These are phyloP conservation scores for Choiromyces venosus DNA, from an alignment of 495 filamentous ascomycete species.

Conservation along the genomic window DNA sequence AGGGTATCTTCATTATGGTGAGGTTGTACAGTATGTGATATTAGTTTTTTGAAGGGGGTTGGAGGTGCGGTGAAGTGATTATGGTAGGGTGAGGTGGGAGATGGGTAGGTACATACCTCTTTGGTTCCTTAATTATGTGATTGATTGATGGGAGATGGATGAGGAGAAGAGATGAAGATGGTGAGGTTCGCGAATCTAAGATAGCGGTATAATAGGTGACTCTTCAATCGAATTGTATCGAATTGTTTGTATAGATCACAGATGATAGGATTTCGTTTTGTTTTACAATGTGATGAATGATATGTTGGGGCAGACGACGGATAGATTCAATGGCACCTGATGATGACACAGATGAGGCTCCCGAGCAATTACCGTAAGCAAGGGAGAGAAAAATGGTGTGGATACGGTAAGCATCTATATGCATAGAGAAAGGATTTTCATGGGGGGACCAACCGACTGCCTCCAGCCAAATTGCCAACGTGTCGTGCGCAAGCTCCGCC, in stretches of 20 bases:
- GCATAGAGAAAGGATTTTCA: neutral
- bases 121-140: neutral
- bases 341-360: constrained; percentile 2
- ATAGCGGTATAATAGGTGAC: neutral
- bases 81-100: neutral
- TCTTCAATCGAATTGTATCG: neutral
- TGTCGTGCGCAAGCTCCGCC: constrained; percentile 27
- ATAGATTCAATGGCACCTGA: neutral
- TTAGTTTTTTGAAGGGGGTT: neutral
- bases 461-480: constrained; percentile 25
- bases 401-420: neutral
- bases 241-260: neutral
- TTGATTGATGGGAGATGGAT: neutral
- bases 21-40: neutral
- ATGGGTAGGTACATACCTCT: neutral
- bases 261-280: neutral
- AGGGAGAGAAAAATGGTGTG: neutral
- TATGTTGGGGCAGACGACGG: neutral
- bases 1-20: neutral
- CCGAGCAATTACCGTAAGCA: neutral
- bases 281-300: neutral
- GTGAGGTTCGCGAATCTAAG: neutral
- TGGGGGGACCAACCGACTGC: neutral
- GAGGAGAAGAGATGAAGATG: neutral
- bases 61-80: neutral